Conservation (phyloP, 441 rosid species). For the Theobroma grandiflorum region DNA sequence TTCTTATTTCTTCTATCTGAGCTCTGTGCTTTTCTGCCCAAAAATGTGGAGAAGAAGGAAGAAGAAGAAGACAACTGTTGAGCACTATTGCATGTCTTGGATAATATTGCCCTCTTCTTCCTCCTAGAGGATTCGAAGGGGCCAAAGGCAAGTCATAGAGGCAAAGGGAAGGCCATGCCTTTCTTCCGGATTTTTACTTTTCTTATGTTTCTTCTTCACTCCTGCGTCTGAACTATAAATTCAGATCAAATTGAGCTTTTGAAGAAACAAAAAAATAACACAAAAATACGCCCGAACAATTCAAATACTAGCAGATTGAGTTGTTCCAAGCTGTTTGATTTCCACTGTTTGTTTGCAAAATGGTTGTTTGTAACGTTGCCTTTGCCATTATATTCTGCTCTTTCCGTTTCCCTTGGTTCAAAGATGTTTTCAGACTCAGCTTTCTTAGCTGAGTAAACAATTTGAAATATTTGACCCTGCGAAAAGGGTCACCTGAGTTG, state of each 20-base stretch:
- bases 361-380: neutral
- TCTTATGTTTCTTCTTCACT: neutral
- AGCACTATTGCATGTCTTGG: constrained; percentile 15
- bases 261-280: neutral
- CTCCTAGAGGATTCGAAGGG: constrained; percentile 20
- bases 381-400: constrained; percentile 8
- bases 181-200: constrained; percentile 57
- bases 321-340: neutral
- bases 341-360: neutral
- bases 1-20: neutral
- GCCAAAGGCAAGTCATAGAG: constrained; percentile 73
- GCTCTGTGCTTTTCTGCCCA: neutral
- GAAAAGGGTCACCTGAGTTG: neutral
- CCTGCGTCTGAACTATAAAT: neutral
- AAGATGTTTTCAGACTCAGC: neutral
- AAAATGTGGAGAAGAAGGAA: constrained; percentile 48
- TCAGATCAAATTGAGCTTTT: neutral
- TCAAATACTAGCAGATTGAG: neutral
- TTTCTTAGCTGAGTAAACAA: no score
- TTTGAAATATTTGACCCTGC: neutral
- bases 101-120: constrained; percentile 30
- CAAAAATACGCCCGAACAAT: neutral
- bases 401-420: neutral
- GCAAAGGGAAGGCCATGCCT: constrained; percentile 95
- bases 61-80: constrained; percentile 38